Evolutionary conservation across 208 protist genomes (phyloP), one percentile per base, ranked within the genome.

Genomic region (Trypanosoma congolense): DNA sequence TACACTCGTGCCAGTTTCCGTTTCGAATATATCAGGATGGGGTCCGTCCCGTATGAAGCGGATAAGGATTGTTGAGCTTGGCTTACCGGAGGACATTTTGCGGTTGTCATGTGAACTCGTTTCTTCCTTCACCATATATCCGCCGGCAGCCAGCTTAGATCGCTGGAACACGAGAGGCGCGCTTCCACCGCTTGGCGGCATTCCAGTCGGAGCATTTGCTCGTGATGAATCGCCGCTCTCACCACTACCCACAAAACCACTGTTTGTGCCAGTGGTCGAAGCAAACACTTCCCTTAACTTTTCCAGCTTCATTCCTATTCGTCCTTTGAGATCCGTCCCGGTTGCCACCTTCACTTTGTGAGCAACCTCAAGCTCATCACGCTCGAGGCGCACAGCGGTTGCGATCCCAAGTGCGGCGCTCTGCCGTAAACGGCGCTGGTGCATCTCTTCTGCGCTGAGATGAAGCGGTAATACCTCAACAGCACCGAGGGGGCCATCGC

Each of bases 21-120:
- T 22, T 4, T 31, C 33, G 41, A 67, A 62, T 6, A 64, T 4
- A 16, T 52, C 56, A 28, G 49, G 35, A 25, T 51, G 61, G 16
- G 60, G 77, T 38, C 48, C 66, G 26, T 65, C 48, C 6, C 53
- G 48, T 8, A 49, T 21, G 59, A 73, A 88, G 36, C 79, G 72
- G 14, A 93, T 48, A 8, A 87, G 78, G 42, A 93, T 63, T 14
- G 83, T 86, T 1, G 83, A 88, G 50, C 87, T 93, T 10, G 87
- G 87, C 52, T 80, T 87, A 6, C 87, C 87, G 4, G 25, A 48
- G 2, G 78, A 24, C 1, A 43, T 4, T 12, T 55, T 43, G 4
- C 57, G 42, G 25, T 51, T 51, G 8, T 47, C 47, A 0, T 16
- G 52, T 44, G 38, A 36, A 19, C n/a, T 47, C 36, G 1, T 30